Evolutionary conservation across 345 rosid species (phyloP), one percentile per base, ranked within the genome.

Genomic region (Kandelia obovata): DNA sequence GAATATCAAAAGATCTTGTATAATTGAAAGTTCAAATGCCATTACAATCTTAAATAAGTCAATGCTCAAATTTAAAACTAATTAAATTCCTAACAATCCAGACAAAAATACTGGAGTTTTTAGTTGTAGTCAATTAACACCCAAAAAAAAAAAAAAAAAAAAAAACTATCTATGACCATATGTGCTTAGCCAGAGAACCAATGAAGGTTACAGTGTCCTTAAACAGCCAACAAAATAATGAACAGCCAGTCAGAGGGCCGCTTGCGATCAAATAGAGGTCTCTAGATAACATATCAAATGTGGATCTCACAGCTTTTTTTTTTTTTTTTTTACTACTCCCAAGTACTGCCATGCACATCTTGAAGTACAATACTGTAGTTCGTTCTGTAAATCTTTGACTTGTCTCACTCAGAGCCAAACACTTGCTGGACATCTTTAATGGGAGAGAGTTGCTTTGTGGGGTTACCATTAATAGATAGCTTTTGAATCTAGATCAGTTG

Each of bases 201-300:
- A 7, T n/a, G 25, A 46, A 31, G 37, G 70, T 56, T n/a, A 13
- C 49, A 21, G 0, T 3, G 49, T 3, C 67, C 61, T 21, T 15
- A 32, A 53, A 53, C 19, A 62, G 1, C 23, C 32, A 23, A 59
- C 59, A 66, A 35, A 43, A 63, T 52, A 43, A 66, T 52, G 47
- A 67, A 53, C 55, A 34, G 37, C 20, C 25, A 43, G 30, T 37
- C 16, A 47, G 71, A 28, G 34, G 60, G 66, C 53, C 13, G 58
- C 65, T 62, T 75, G 67, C 64, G 58, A 75, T 58, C 46, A 20
- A 7, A 63, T 28, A 10, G 0, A 21, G 21, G 21, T 15, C 13
- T 28, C 27, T 15, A 9, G 7, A 25, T 5, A 5, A 5, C 20
- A 39, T 6, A 39, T 25, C 30, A 53, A 53, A 15, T 30, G 1